phyloP scores from a whole-genome alignment of 179 eudicot species.

The Beta corolliflora region DNA sequence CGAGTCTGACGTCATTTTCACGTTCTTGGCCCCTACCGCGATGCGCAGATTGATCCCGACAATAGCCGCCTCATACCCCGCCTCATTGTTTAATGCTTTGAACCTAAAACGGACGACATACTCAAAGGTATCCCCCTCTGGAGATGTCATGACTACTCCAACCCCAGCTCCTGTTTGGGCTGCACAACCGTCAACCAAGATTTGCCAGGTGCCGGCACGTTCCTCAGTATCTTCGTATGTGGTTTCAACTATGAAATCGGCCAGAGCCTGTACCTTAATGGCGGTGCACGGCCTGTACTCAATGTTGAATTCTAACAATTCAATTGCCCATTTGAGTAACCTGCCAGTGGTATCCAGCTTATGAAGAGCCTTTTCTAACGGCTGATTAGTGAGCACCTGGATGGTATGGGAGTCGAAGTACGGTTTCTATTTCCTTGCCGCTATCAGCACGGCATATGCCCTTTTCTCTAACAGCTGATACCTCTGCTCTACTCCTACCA shows the following conservation, averaged over 20 bases:
- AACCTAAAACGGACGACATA: neutral
- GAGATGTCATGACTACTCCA: neutral
- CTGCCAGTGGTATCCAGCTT: neutral
- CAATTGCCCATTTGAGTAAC: too few species aligned
- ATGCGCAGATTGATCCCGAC: neutral
- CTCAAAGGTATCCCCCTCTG: neutral
- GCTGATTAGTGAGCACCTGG: neutral
- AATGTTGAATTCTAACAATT: neutral
- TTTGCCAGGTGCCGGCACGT: too few species aligned
- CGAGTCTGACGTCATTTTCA: neutral
- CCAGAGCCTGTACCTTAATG: neutral
- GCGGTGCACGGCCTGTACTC: neutral
- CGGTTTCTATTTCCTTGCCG: too few species aligned
- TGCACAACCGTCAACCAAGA: too few species aligned
- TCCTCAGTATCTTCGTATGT: too few species aligned
- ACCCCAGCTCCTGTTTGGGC: too few species aligned
- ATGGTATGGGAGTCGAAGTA: neutral
- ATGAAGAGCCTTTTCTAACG: neutral
- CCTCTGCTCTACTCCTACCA: too few species aligned
- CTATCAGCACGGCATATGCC: too few species aligned
- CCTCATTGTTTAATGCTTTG: too few species aligned
- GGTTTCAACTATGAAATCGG: neutral
- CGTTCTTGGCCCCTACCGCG: too few species aligned
- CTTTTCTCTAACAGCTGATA: too few species aligned
- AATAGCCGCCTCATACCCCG: neutral